A percentile compares a stretch with the other conserved stretches of the same genome.
These are phyloP conservation scores for Colletotrichum musae DNA, from an alignment of 2,329 filamentous ascomycete species.

Conservation along the genomic window DNA sequence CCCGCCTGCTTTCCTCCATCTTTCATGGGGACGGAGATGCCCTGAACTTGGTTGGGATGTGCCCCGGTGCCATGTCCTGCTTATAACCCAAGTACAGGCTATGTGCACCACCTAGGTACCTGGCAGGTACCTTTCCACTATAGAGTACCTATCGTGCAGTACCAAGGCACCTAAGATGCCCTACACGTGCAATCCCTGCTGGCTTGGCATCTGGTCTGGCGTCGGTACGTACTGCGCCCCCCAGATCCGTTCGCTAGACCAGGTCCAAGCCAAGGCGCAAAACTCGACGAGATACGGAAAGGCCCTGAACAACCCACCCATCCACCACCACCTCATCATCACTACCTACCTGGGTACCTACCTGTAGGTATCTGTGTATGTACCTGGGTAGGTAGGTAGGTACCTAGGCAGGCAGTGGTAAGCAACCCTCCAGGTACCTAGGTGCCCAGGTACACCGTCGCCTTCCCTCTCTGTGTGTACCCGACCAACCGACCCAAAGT, in stretches of 20 bases:
- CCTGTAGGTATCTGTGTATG: too few species aligned
- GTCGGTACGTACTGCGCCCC: slow-evolving; percentile 17
- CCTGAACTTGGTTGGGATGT: too few species aligned
- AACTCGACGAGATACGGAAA: background rate
- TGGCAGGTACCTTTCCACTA: too few species aligned
- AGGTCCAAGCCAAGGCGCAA: background rate
- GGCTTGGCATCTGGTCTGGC: slow-evolving; percentile 4
- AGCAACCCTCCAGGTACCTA: background rate
- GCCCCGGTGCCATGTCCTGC: too few species aligned
- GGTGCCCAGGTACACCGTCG: background rate
- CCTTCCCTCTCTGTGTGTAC: slow-evolving; percentile 5
- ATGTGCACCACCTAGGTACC: too few species aligned
- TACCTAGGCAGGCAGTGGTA: too few species aligned
- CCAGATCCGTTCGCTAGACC: slow-evolving; percentile 1
- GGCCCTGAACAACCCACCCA: background rate
- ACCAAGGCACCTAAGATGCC: too few species aligned
- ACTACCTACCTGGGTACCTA: background rate
- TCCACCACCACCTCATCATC: background rate
- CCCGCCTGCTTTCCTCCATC: background rate
- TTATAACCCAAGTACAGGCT: too few species aligned
- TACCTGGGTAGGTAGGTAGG: too few species aligned
- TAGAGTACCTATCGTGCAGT: too few species aligned
- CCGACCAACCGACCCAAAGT: slow-evolving; percentile 37
- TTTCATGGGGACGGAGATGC: too few species aligned
- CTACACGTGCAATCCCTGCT: background rate